These are phyloP conservation scores for Trichocomaceae sp. DNA, from an alignment of 2,329 filamentous ascomycete genomes.

Conservation along the genomic window DNA sequence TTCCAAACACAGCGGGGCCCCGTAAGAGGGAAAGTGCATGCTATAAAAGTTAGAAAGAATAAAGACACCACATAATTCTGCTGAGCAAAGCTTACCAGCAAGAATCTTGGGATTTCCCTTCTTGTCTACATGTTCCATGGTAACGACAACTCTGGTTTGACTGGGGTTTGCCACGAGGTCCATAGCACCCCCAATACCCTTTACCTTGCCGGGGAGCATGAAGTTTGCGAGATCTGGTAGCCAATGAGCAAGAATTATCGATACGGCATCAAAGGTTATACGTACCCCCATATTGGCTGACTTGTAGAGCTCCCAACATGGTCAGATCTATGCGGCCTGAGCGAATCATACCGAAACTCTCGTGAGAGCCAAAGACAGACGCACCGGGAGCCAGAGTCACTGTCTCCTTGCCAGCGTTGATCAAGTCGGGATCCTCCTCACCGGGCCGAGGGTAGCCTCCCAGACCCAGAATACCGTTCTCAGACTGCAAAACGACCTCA, in stretches of 20 bases:
- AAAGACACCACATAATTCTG: background rate
- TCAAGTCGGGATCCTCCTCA: conserved; percentile 67
- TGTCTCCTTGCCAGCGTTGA: conserved; percentile 85
- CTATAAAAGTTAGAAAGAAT: conserved; percentile 27
- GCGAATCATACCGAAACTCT: conserved; percentile 83
- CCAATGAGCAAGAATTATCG: background rate
- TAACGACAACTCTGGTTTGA: conserved; percentile 63
- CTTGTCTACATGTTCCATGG: conserved; percentile 65
- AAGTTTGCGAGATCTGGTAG: conserved; percentile 68
- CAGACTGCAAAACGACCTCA: conserved; percentile 75
- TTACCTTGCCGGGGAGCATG: conserved; percentile 78
- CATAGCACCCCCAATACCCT: conserved; percentile 74
- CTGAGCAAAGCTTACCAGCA: conserved; percentile 10
- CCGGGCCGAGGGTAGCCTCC: conserved; percentile 67
- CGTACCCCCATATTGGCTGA: conserved; percentile 58
- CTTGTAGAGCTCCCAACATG: conserved; percentile 76
- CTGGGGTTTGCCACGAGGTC: conserved; percentile 62
- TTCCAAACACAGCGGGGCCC: conserved; percentile 60
- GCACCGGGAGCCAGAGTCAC: conserved; percentile 71
- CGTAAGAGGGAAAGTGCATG: conserved; percentile 59
- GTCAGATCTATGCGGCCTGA: conserved; percentile 78
- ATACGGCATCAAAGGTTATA: background rate
- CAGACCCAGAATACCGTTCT: conserved; percentile 80
- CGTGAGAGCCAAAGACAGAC: conserved; percentile 69
- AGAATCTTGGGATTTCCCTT: conserved; percentile 63